phyloP scores from a whole-genome alignment of 2,329 filamentous ascomycete species.

The Alternaria alternata region DNA sequence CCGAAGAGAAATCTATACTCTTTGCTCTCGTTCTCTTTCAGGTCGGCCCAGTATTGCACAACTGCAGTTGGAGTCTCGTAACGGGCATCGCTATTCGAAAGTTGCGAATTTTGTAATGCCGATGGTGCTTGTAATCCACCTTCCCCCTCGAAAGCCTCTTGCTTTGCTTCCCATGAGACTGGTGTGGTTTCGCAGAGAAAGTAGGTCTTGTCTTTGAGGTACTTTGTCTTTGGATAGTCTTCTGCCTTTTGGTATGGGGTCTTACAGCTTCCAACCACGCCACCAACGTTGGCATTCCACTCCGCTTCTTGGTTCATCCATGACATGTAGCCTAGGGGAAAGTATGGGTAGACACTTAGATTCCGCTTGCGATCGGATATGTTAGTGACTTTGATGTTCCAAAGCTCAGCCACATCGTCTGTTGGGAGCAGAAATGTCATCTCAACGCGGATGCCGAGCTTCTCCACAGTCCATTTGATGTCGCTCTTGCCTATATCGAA shows the following conservation, averaged over 20 bases:
- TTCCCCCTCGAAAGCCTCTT: conserved; percentile 64
- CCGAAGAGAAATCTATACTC: conserved; percentile 65
- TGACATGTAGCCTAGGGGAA: conserved; percentile 67
- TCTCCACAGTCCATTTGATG: conserved; percentile 63
- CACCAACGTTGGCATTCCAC: conserved; percentile 59
- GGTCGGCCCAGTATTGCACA: conserved; percentile 60
- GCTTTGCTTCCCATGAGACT: conserved; percentile 62
- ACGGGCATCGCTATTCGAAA: conserved; percentile 60
- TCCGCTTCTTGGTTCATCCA: conserved; percentile 69
- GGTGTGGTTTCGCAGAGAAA: conserved; percentile 63
- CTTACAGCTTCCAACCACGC: conserved; percentile 61
- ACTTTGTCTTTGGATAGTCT: conserved; percentile 66
- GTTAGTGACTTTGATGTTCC: conserved; percentile 63
- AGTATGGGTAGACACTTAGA: conserved; percentile 65
- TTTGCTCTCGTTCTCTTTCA: conserved; percentile 52
- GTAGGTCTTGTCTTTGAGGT: conserved; percentile 65
- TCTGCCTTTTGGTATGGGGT: conserved; percentile 66
- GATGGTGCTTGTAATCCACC: conserved; percentile 63
- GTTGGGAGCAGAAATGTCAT: conserved; percentile 63
- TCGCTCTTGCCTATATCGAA: conserved; percentile 66
- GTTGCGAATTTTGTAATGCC: conserved; percentile 50
- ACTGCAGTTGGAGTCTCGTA: conserved; percentile 65
- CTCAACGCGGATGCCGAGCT: conserved; percentile 61
- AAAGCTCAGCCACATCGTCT: conserved; percentile 64
- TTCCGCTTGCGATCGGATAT: conserved; percentile 56